Evolutionary conservation across 331 rosid genomes (phyloP), one percentile per base, ranked within the genome.

Genomic region (Arachis monticola): DNA sequence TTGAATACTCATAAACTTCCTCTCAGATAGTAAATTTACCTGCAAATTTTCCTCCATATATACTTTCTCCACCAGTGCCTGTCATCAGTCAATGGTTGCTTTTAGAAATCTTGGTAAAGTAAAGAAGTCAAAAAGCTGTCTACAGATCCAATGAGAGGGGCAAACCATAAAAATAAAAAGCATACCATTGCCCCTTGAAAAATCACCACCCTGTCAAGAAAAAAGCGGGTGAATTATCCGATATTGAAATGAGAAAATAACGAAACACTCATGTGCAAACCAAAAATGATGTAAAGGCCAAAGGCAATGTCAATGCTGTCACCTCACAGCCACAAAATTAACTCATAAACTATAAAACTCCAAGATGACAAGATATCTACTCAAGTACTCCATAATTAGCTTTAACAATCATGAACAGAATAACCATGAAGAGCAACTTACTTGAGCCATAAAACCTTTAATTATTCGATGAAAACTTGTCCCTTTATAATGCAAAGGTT

Each of bases 31-130:
- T 52, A 77, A 83, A 32, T 57, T 76, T 80, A 95, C 99, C 99
- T 64, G 92, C 88, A 85, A 95, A 95, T 77, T 95, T 92, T 72
- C 97, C 97, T 64, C 97, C 99, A 83, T 92, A 90, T 38, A 92
- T 88, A 87, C 97, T 90, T 90, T 95, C 99, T 60, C 99, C 99
- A 47, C 99, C 99, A 17, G 92, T 95, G 74, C 99, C 99, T 95
- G 85, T 82, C 82, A 82, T 66, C 85, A 86, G 77, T 81, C 65
- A 85, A 81, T 82, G 73, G 51, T 76, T 14, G 77, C 82, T 75
- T 35, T 87, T 83, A 82, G 30, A 62, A 75, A 31, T 70, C 83
- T 78, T 69, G 55, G 60, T 65, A 83, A 73, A 74, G 71, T 63
- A 68, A 56, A 76, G 31, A 81, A 74, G 73, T 61, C 67, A 71